Evolutionary conservation across 78 protist species (phyloP), one percentile per base, ranked within the genome.

Genomic region (Cyanophora paradoxa): DNA sequence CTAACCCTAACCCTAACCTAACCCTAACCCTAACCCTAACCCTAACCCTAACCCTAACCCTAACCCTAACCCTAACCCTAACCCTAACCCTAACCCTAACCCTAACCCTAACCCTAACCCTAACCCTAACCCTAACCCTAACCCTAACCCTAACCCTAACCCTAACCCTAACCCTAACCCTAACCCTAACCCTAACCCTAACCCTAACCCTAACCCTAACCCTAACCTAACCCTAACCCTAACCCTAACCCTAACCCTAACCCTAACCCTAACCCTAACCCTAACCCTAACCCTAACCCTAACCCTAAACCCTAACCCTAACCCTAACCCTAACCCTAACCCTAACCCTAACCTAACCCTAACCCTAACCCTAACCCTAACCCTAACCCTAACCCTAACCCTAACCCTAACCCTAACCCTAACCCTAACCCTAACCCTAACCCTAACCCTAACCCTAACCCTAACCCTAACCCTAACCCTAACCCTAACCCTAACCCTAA

Each of bases 41-140:
- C 56, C 56, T 48, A 48, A 48, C 56, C 56, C 56, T 48, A 48
- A 48, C 56, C 56, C 56, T 48, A 48, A 48, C 56, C 56, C 56
- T 48, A 48, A 48, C 56, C 56, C 56, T 48, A 48, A 48, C 56
- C 56, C 56, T 48, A 48, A 48, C 56, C 56, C 56, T 48, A 48
- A 48, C 56, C 56, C 56, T 48, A 48, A 48, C 56, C 56, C 56
- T 48, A 48, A 48, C 56, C 56, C 56, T 48, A 48, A 48, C 56
- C 56, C 56, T 48, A 48, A 48, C 56, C 56, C 56, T 48, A 48
- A 48, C 56, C 56, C 56, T 48, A 48, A 48, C 56, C 56, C 56
- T 48, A 48, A 48, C 56, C 56, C 56, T 48, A 48, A 48, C 56
- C 56, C 56, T 48, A 48, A 48, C 56, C 56, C 56, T 48, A 48